These are phyloP conservation scores for Zoysia pacifica DNA, from an alignment of 176 grass and related monocot genomes.

Conservation along the genomic window DNA sequence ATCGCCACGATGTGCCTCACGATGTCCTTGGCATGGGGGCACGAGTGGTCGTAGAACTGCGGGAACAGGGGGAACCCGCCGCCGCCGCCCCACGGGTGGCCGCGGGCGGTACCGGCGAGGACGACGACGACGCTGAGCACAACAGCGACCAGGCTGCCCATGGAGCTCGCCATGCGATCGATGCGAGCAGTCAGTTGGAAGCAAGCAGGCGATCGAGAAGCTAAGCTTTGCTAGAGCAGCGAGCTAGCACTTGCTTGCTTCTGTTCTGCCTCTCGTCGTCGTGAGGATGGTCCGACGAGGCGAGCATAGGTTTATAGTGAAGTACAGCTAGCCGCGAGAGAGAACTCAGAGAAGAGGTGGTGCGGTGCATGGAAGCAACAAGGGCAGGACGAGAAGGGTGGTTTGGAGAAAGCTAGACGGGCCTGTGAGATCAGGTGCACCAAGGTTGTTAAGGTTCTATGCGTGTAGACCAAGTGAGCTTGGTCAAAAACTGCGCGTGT, in stretches of 20 bases:
- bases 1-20: slow-evolving; percentile 59
- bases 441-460: slow-evolving; percentile 37
- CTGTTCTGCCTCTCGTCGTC: not conserved
- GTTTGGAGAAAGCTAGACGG: not conserved
- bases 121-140: not conserved
- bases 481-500: not conserved
- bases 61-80: slow-evolving; percentile 41
- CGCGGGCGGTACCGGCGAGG: too few relatives aligned
- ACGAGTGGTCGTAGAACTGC: slow-evolving; percentile 74
- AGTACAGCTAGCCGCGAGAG: not conserved
- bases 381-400: not conserved
- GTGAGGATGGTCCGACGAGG: too few relatives aligned
- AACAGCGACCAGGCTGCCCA: too few relatives aligned
- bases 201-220: not conserved
- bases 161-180: not conserved
- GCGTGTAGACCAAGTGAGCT: slow-evolving; percentile 37
- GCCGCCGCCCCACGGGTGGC: too few relatives aligned
- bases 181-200: not conserved
- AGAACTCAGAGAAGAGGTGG: not conserved
- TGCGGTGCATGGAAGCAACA: not conserved
- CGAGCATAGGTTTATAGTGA: slow-evolving; percentile 26
- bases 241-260: too few relatives aligned
- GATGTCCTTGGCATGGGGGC: slow-evolving; percentile 68
- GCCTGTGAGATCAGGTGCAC: slow-evolving; percentile 5
- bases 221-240: not conserved